phyloP scores from a whole-genome alignment of 768 basidiomycete genomes.

The Filobasidium floriforme region DNA sequence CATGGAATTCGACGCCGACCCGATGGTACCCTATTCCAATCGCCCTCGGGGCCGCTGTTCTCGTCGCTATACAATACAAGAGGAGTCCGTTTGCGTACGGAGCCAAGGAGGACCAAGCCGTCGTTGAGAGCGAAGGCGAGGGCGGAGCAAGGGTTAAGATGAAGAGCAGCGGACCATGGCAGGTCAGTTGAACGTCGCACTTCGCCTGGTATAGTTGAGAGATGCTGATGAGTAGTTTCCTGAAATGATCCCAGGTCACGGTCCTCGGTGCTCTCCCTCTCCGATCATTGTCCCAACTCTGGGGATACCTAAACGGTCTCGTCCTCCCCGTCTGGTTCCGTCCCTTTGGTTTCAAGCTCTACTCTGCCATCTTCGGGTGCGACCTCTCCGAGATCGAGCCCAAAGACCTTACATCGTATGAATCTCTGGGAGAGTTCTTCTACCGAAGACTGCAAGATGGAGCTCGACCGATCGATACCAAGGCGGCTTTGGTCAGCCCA shows the following conservation, averaged over 20 bases:
- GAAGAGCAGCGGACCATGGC: slow-evolving; percentile 24
- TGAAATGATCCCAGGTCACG: slow-evolving; percentile 57
- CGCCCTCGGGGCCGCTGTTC: slow-evolving; percentile 80
- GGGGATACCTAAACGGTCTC: slow-evolving; percentile 91
- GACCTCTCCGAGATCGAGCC: slow-evolving; percentile 84
- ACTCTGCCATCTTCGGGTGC: slow-evolving; percentile 83
- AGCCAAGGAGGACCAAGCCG: slow-evolving; percentile 17
- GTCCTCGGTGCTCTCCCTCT: slow-evolving; percentile 91
- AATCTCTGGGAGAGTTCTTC: slow-evolving; percentile 90
- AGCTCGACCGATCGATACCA: slow-evolving; percentile 63
- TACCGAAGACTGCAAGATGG: slow-evolving; percentile 79
- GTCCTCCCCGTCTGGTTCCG: slow-evolving; percentile 91
- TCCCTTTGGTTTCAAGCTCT: slow-evolving; percentile 78
- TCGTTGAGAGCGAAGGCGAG: slow-evolving; percentile 36
- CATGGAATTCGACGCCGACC: slow-evolving; percentile 79
- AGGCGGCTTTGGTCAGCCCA: slow-evolving; percentile 73
- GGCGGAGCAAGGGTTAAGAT: slow-evolving; percentile 33
- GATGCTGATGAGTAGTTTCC: not conserved
- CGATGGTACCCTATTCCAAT: slow-evolving; percentile 93
- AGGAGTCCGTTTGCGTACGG: slow-evolving; percentile 18
- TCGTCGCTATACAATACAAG: slow-evolving; percentile 46
- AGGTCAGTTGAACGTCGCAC: not conserved
- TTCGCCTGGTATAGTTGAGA: not conserved
- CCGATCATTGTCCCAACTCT: slow-evolving; percentile 87
- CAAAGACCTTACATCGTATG: slow-evolving; percentile 67